These are phyloP conservation scores for Cryphonectria naterciae DNA, from an alignment of 2,329 filamentous ascomycete genomes.

Conservation along the genomic window DNA sequence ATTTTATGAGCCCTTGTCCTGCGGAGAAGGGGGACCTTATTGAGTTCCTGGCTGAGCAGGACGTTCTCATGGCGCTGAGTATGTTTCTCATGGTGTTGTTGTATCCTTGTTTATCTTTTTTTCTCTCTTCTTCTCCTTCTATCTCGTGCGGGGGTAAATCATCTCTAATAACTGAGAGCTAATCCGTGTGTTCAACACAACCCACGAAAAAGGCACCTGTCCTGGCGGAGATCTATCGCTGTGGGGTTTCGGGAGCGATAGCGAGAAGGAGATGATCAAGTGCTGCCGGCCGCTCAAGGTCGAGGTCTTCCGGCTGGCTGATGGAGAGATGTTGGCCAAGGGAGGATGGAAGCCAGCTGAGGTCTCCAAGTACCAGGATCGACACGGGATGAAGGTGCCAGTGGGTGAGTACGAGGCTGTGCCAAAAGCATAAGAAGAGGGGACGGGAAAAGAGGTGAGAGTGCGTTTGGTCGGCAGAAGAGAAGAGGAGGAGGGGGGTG, in stretches of 20 bases:
- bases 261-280: constrained; percentile 68
- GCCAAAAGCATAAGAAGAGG: not conserved
- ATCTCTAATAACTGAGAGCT: constrained; percentile 41
- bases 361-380: constrained; percentile 63
- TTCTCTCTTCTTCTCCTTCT: not conserved
- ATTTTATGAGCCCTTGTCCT: constrained; percentile 73
- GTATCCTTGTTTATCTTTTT: too few relatives aligned
- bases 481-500: not conserved
- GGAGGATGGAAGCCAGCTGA: constrained; percentile 66
- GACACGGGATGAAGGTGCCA: constrained; percentile 62
- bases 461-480: not conserved
- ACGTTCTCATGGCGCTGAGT: constrained; percentile 67
- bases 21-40: constrained; percentile 62
- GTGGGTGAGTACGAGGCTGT: constrained; percentile 27
- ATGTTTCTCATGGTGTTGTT: constrained; percentile 31
- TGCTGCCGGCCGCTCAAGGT: constrained; percentile 76
- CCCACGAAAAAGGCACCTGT: constrained; percentile 60
- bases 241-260: constrained; percentile 78
- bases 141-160: too few relatives aligned
- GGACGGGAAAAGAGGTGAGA: not conserved
- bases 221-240: constrained; percentile 79
- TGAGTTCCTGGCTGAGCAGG: constrained; percentile 80
- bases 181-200: not conserved
- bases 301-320: constrained; percentile 68
- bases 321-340: constrained; percentile 53